Conservation (phyloP, 805 yeast genomes). For the Saccharomycopsis selenospora region DNA sequence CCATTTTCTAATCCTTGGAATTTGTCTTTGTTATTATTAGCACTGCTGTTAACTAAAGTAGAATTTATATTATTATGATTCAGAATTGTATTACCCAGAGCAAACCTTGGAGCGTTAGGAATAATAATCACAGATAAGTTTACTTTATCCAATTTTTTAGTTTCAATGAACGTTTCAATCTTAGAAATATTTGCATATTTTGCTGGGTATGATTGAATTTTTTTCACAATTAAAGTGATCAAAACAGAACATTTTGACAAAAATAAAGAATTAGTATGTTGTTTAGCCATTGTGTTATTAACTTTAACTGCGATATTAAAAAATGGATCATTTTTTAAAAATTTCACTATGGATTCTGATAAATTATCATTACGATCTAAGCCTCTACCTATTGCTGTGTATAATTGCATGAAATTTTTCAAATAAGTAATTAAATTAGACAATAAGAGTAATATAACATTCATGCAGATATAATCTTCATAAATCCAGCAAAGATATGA, state of each 20-base stretch:
- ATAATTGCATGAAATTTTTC: slow-evolving; percentile 2
- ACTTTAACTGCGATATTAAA: slow-evolving; percentile 1
- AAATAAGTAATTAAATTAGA: slow-evolving; percentile 3
- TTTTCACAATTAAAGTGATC: neutral
- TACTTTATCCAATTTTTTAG: neutral
- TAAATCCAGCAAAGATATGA: neutral
- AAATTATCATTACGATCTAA: neutral
- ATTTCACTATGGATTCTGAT: neutral
- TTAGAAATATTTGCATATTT: neutral
- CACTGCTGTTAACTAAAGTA: neutral
- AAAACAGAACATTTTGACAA: slow-evolving; percentile 2
- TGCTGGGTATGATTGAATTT: slow-evolving; percentile 4
- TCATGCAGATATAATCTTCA: slow-evolving; percentile 3
- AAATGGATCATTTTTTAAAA: neutral
- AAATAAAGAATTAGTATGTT: slow-evolving; percentile 1
- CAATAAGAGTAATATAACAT: slow-evolving; percentile 4
- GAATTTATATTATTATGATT: neutral
- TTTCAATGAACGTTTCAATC: neutral
- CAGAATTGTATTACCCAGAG: neutral
- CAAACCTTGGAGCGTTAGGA: neutral
- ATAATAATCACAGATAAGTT: neutral
- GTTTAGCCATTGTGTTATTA: neutral
- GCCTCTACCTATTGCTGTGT: neutral
- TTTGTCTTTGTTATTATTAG: neutral
- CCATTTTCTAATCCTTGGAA: neutral